Evolutionary conservation across 768 basidiomycete genomes (phyloP), one percentile per base, ranked within the genome.

Genomic region (Mycena indigotica): DNA sequence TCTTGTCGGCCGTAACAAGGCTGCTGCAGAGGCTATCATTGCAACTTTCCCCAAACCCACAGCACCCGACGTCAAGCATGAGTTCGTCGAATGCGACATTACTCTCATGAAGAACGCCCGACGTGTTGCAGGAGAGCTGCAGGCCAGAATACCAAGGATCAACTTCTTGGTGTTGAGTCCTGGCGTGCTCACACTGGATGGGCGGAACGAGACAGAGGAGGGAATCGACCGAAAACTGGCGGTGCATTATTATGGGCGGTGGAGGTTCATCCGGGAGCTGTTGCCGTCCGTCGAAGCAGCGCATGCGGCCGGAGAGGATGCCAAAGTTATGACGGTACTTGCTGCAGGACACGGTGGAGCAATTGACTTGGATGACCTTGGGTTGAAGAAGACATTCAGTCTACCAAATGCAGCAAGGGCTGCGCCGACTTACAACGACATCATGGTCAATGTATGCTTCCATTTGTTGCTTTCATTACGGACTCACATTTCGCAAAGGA

Each of bases 1-100:
- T 61, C 72, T 85, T 62, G 73, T 81, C 28, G 84, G 83, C 0
- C 75, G 82, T 12, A 84, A 83, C 69, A 73, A 73, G 44, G 67
- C 58, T 16, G 79, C 83, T 4, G 84, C 81, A 2, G 74, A 82
- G 29, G 52, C 65, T 19, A 76, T 82, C 60, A 70, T 86, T 54
- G 72, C 77, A 1, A 66, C 65, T 2, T 65, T 84, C 45, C 79
- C 80, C 17, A 69, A 69, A 50, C 69, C 72, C 19, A 63, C 66
- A 19, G 23, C 53, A 8, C 53, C 57, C 28, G 63, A 45, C 39
- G 63, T 52, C 13, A 65, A 56, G 19, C 75, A 78, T 67, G 79
- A 82, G 59, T 84, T 84, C 65, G 72, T 84, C n/a, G 66, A 75
- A 57, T 82, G 82, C 71, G 84, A 84, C 45, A 77, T 73, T 5